Evolutionary conservation across 108 stramenopile genomes (phyloP), one percentile per base, ranked within the genome.

Genomic region (Fistulifera pelliculosa): DNA sequence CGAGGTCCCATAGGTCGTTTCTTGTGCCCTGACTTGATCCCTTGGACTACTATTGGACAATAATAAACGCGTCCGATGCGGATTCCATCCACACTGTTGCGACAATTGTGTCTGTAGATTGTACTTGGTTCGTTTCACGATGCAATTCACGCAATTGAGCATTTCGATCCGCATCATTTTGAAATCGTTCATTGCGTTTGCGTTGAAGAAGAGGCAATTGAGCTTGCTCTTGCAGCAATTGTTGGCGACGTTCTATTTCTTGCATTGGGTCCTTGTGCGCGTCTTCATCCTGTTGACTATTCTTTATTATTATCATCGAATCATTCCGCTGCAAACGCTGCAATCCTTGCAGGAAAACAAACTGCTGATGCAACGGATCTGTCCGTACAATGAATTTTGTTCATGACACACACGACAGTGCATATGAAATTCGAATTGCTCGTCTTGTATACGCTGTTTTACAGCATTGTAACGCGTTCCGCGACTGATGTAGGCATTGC

Each of bases 401-500:
- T 69, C 59, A 16, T 51, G 64, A 75, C 94, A 95, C 1, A 65
- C 61, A 26, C 90, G 79, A 72, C 97, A 98, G 49, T 83, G 89
- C 66, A 93, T 94, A 24, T 55, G 65, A 62, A 98, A 98, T 64
- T 94, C 86, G 57, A 3, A 35, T 6, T 3, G 3, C 3, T 35
- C 31, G 8, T 35, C 31, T 8, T 74, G 92, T 39, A 98, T 94
- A 52, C 31, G 31, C 8, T 8, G 31, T 56, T 98, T 98, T 54
- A 86, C 74, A 6, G 97, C 95, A 66, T 98, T 96, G 76, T 93
- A 98, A 4, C 97, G 76, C 13, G 88, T 94, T 22, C 93, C 93
- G 63, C 87, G 75, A 1, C 79, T 79, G 22, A 94, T 80, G 40
- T 71, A 77, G 14, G 58, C 38, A 7, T 64, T 25, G 61, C 97